Conservation (phyloP, 306 rosid species). For the Cucumis melo region DNA sequence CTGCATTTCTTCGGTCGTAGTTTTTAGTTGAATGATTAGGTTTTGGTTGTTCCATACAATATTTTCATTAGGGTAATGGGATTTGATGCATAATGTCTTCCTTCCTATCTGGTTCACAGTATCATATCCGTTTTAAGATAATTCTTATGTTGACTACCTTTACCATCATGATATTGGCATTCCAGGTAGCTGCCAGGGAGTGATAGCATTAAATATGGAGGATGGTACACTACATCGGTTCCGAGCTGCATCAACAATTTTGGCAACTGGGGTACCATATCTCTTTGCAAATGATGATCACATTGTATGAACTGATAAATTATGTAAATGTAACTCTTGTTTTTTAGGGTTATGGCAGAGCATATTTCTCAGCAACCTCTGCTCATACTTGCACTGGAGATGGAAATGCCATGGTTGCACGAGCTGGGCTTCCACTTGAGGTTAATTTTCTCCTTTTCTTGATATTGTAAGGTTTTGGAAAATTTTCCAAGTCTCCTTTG, state of each 20-base stretch:
- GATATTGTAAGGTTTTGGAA: background rate
- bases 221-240: constrained; percentile 92
- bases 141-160: background rate
- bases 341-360: constrained; percentile 76
- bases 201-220: constrained; percentile 76
- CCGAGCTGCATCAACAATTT: constrained; percentile 72
- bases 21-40: background rate
- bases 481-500: background rate
- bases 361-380: constrained; percentile 92
- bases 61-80: background rate
- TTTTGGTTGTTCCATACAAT: background rate
- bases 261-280: constrained; percentile 77
- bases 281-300: background rate
- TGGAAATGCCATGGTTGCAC: constrained; percentile 95
- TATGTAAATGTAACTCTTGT: constrained; percentile 2
- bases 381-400: constrained; percentile 98
- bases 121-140: background rate
- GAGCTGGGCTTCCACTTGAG: constrained; percentile 88
- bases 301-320: background rate
- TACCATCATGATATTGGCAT: constrained; percentile 8
- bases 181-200: constrained; percentile 90
- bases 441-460: constrained; percentile 17
- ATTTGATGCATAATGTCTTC: background rate
- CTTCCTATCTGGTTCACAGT: background rate
- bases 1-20: background rate